A percentile compares a stretch with the other conserved stretches of the same genome.
Conservation (phyloP, 2,329 filamentous ascomycete species). For the Cladosporium oxysporum region DNA sequence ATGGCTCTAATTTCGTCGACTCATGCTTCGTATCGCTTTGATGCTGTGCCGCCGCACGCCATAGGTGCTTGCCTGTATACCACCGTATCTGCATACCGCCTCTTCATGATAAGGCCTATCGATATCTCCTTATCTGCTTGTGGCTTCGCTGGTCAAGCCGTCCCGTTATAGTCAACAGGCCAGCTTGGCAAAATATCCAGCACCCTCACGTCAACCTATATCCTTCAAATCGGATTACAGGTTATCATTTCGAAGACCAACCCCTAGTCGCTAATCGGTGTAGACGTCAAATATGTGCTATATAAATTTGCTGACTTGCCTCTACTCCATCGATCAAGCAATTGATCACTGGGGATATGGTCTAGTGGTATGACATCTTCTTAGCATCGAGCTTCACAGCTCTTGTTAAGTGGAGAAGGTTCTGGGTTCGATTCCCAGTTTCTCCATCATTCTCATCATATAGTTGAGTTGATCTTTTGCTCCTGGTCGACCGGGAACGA, state of each 20-base stretch:
- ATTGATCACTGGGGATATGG: background rate
- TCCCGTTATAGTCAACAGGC: background rate
- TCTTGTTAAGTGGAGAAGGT: slow-evolving; percentile 8
- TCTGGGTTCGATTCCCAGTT: slow-evolving; percentile 7
- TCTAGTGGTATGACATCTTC: slow-evolving; percentile 12
- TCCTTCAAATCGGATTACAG: background rate
- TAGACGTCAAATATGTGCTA: background rate
- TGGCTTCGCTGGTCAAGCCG: background rate
- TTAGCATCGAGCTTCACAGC: background rate
- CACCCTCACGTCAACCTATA: background rate
- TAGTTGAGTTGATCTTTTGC: background rate
- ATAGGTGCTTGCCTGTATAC: background rate
- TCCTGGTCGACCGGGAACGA: background rate
- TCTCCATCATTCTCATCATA: slow-evolving; percentile 38
- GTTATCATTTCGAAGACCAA: background rate
- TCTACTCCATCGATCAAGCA: background rate
- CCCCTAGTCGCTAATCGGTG: background rate
- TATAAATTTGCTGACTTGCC: background rate
- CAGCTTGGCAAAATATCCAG: background rate
- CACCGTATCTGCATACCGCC: background rate
- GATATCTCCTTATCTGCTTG: background rate
- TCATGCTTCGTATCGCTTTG: background rate
- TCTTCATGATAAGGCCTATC: background rate
- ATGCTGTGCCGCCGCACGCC: background rate
- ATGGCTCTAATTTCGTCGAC: background rate